Percentiles rank a stretch among this genome's conserved stretches.
phyloP scores from a whole-genome alignment of 768 basidiomycete species.

The Tricholoma terreum region DNA sequence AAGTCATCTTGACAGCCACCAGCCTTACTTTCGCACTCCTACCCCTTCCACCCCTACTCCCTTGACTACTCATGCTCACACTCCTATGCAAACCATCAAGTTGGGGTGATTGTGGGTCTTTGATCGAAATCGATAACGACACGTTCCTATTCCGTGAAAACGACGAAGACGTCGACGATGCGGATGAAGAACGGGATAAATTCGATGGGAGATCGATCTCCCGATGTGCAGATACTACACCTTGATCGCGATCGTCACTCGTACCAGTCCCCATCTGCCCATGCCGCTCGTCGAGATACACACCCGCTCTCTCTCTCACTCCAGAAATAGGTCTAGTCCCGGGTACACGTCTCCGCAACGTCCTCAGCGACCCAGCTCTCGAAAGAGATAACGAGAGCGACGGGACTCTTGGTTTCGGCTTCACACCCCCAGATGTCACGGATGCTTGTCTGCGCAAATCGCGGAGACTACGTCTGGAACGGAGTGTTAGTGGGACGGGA shows the following conservation, averaged over 20 bases:
- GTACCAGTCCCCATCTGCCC: not conserved
- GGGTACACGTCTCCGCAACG: not conserved
- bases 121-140: conserved; percentile 7
- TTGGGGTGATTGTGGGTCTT: not conserved
- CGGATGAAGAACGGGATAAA: conserved; percentile 15
- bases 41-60: not conserved
- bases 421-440: conserved; percentile 2
- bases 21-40: conserved; percentile 15
- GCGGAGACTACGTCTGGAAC: conserved; percentile 39
- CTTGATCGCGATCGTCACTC: not conserved
- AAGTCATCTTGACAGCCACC: conserved; percentile 49
- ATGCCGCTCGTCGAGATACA: not conserved
- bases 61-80: not conserved
- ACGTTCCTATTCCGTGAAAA: not conserved
- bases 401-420: conserved; percentile 1
- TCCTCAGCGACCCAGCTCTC: conserved; percentile 11
- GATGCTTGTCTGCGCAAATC: conserved; percentile 31
- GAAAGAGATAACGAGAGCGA: conserved; percentile 1
- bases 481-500: conserved; percentile 40
- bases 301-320: not conserved
- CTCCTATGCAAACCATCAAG: not conserved
- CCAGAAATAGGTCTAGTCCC: not conserved
- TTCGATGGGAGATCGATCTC: not conserved
- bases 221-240: not conserved
- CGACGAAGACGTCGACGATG: conserved; percentile 5